Evolutionary conservation across 2,329 filamentous ascomycete species (phyloP).

Genomic region (Xylaria sp.): DNA sequence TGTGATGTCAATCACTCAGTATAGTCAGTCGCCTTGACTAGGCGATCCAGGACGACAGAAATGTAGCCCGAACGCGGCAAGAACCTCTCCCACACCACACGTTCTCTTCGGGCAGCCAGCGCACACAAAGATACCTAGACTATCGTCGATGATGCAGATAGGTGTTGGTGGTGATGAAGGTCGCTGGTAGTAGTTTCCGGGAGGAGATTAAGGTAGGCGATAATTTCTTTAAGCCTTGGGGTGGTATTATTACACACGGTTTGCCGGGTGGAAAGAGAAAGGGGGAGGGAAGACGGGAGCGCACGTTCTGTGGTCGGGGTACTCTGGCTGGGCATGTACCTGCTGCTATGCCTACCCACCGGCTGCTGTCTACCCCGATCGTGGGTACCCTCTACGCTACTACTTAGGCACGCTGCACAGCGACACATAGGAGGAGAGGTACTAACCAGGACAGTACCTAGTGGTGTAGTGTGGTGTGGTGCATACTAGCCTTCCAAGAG

Average conservation of each 20-base stretch:
- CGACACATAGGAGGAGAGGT: too few relatives aligned
- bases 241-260: constrained; percentile 22
- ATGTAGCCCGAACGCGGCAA: constrained; percentile 15
- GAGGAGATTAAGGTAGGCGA: constrained; percentile 6
- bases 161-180: constrained; percentile 3
- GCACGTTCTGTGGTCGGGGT: neutral
- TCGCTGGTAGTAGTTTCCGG: constrained; percentile 10
- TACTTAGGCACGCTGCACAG: too few relatives aligned
- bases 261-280: constrained; percentile 16
- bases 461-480: too few relatives aligned
- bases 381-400: neutral
- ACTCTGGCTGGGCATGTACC: too few relatives aligned
- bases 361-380: neutral
- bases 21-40: constrained; percentile 1
- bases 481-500: too few relatives aligned
- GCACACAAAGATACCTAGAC: constrained; percentile 15
- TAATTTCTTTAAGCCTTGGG: constrained; percentile 19
- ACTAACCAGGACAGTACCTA: too few relatives aligned
- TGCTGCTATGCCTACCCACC: neutral
- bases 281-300: constrained; percentile 16
- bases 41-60: constrained; percentile 8
- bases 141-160: constrained; percentile 17
- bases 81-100: constrained; percentile 5
- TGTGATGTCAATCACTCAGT: constrained; percentile 16
- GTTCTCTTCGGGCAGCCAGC: constrained; percentile 22